Conservation (phyloP, 2,329 filamentous ascomycete genomes). For the Colletotrichum spinosum region DNA sequence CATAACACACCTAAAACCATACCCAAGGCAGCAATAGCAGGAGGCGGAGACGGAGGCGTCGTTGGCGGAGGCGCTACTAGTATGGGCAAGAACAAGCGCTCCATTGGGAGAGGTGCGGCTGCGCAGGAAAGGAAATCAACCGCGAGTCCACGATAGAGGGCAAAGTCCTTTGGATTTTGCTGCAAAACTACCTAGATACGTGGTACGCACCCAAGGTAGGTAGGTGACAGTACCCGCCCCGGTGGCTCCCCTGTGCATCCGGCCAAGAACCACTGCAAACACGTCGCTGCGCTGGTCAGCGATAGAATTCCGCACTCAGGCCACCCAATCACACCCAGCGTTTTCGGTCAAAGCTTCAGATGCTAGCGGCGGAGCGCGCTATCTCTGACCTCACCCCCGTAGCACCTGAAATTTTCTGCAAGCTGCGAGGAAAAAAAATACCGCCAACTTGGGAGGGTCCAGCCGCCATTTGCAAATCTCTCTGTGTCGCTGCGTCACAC, state of each 20-base stretch:
- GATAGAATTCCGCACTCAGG: slow-evolving; percentile 8
- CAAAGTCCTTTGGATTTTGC: too few species aligned
- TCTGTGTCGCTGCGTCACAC: slow-evolving; percentile 29
- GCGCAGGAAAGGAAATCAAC: background rate
- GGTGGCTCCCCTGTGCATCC: slow-evolving; percentile 15
- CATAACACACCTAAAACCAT: too few species aligned
- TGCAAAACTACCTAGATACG: too few species aligned
- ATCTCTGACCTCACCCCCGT: slow-evolving; percentile 37
- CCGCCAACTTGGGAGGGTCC: slow-evolving; percentile 33
- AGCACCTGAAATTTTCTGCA: slow-evolving; percentile 37
- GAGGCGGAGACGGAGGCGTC: background rate
- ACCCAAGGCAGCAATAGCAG: too few species aligned
- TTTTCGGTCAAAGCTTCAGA: slow-evolving; percentile 17
- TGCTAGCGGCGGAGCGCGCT: slow-evolving; percentile 29
- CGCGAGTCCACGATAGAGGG: background rate
- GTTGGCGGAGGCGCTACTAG: background rate
- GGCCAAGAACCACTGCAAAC: slow-evolving; percentile 20
- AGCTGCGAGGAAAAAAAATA: slow-evolving; percentile 22
- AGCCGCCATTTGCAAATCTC: slow-evolving; percentile 35
- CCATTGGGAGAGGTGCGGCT: slow-evolving; percentile 29
- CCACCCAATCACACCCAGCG: slow-evolving; percentile 20
- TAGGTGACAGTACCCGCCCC: slow-evolving; percentile 2
- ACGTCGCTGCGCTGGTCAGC: slow-evolving; percentile 12
- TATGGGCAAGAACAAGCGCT: slow-evolving; percentile 33
- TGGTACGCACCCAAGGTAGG: too few species aligned